Percentiles rank a stretch among this genome's conserved stretches.
phyloP scores from a whole-genome alignment of 2,329 filamentous ascomycete species.

The Emydomyces testavorans region DNA sequence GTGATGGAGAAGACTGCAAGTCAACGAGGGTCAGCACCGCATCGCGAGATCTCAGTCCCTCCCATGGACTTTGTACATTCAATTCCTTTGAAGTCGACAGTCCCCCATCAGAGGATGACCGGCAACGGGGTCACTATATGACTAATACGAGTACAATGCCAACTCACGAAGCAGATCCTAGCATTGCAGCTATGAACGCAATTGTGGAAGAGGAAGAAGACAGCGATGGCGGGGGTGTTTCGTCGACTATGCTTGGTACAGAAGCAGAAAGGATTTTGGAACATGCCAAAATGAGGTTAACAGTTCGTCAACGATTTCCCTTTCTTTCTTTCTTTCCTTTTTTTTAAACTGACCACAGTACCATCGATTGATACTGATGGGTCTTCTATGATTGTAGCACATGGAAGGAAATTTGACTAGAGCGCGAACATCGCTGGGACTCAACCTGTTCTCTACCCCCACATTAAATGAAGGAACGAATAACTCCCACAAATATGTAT shows the following conservation, averaged over 20 bases:
- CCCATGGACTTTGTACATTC: too few relatives aligned
- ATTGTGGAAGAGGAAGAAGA: conserved; percentile 36
- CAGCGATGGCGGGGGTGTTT: conserved; percentile 51
- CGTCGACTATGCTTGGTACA: conserved; percentile 55
- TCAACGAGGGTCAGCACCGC: too few relatives aligned
- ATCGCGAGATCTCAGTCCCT: too few relatives aligned
- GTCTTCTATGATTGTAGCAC: conserved; percentile 46
- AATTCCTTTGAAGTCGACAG: too few relatives aligned
- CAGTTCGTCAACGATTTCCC: conserved; percentile 46
- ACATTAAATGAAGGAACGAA: conserved; percentile 26
- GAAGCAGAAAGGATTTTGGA: conserved; percentile 52
- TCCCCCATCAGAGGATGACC: too few relatives aligned
- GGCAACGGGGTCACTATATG: too few relatives aligned
- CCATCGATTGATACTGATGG: neutral
- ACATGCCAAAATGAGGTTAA: conserved; percentile 80
- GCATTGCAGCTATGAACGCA: conserved; percentile 24
- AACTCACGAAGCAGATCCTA: neutral
- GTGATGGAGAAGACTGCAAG: too few relatives aligned
- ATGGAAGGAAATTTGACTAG: conserved; percentile 87
- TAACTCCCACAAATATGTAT: conserved; percentile 34
- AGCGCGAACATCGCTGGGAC: conserved; percentile 57
- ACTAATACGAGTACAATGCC: too few relatives aligned
- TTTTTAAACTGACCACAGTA: too few relatives aligned
- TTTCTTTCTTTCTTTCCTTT: too few relatives aligned
- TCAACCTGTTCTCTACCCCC: conserved; percentile 40